Evolutionary conservation across 176 grass and related monocot species (phyloP).

Genomic region (Rhipidocladum racemiflorum): DNA sequence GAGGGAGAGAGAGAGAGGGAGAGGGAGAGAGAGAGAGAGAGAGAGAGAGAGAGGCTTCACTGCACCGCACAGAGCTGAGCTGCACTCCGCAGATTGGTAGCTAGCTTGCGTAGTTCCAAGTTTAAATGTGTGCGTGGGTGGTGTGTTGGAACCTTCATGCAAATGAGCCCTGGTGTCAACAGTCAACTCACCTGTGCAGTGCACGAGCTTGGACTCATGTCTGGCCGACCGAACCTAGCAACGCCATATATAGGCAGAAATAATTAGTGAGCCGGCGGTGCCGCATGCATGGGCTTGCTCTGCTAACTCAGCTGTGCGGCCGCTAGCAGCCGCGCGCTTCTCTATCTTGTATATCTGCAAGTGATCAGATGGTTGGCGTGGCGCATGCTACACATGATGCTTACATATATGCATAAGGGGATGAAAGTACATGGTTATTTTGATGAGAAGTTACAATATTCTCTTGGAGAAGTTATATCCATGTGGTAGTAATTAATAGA

Average conservation of each 20-base stretch:
- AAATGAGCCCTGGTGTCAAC: slow-evolving; percentile 45
- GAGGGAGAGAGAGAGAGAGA: not conserved
- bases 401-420: not conserved
- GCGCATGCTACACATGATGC: too few relatives aligned
- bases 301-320: slow-evolving; percentile 24
- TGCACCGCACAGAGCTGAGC: not conserved
- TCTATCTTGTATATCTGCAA: slow-evolving; percentile 23
- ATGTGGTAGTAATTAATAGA: not conserved
- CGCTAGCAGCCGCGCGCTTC: not conserved
- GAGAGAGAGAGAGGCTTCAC: not conserved
- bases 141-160: slow-evolving; percentile 59
- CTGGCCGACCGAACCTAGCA: slow-evolving; percentile 27
- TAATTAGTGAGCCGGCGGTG: slow-evolving; percentile 31
- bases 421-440: not conserved
- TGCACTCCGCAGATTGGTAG: not conserved
- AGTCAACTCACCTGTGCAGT: slow-evolving; percentile 60
- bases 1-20: not conserved
- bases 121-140: slow-evolving; percentile 21
- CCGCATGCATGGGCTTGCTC: slow-evolving; percentile 39
- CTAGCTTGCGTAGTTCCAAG: slow-evolving; percentile 10
- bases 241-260: slow-evolving; percentile 27
- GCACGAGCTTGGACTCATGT: slow-evolving; percentile 39
- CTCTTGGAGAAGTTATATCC: not conserved
- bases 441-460: not conserved
- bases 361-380: not conserved